Base-by-base conservation (phyloP, 1,139 yeast genomes). In the Groenewaldozyma auringiensis region DNA sequence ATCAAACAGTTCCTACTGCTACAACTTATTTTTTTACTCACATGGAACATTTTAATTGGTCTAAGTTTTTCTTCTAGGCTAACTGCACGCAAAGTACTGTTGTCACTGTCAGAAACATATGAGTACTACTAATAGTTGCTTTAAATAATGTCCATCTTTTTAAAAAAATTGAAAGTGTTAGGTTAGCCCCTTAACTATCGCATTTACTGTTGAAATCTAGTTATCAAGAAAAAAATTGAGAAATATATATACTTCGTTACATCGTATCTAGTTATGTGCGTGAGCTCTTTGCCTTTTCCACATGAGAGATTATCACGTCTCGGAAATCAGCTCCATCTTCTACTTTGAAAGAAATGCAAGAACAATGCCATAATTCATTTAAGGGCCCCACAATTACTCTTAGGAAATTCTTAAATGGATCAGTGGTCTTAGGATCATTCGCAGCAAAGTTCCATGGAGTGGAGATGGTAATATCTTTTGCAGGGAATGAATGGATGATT, bases 401-500 rank as follows among this genome's bases (percentile, higher is more conserved):
- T 16, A 3, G 32, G 25, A 18, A 34, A 25, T 2, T 27, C 16
- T 39, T 32, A 27, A 37, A 16, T 36, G 22, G 41, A 27, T 21
- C 35, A 3, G 14, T 18, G 16, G 32, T 22, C 25, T 25, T 36
- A 8, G 29, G 4, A 4, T 35, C 36, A 14, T 36, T 42, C 11
- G 22, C 27, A 18, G 45, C 29, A 13, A 40, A 37, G 37, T 20
- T 41, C 53, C 51, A 50, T 2, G 54, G 56, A 8, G 44, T 21
- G 21, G 50, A 34, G 9, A 54, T 57, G n/a, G 47, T 33, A 17
- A 53, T 44, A 13, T 44, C 40, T 6, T 44, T 39, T 45, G 48
- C 48, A 35, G 46, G 46, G 8, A 54, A 38, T 11, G 51, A 51
- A 17, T 47, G 43, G 29, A 47, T 33, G 9, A 54, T 42, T 22